phyloP scores from a whole-genome alignment of 2,329 filamentous ascomycete species.

The Pseudogymnoascus destructans region DNA sequence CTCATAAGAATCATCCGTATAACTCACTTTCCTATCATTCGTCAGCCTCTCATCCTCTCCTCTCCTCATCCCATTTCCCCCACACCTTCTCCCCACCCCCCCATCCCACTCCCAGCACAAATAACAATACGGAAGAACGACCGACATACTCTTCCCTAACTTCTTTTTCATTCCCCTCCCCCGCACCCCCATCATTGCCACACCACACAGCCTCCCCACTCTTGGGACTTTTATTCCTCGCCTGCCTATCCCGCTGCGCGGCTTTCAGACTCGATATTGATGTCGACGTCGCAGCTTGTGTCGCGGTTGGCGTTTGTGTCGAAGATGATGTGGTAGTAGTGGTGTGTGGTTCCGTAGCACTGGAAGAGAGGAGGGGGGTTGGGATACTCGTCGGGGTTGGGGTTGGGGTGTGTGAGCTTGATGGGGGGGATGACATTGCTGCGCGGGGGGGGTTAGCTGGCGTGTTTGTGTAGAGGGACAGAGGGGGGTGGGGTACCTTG shows the following conservation, averaged over 20 bases:
- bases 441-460: no score
- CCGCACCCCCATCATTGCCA: not conserved
- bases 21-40: not conserved
- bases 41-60: not conserved
- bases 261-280: not conserved
- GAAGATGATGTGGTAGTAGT: not conserved
- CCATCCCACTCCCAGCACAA: not conserved
- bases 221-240: not conserved
- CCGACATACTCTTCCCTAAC: not conserved
- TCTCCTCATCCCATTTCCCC: not conserved
- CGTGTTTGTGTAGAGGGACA: not conserved
- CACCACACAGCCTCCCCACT: not conserved
- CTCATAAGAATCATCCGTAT: constrained; percentile 13
- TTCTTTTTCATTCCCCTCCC: no score
- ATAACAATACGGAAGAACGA: not conserved
- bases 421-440: no score
- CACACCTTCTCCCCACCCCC: not conserved
- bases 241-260: not conserved
- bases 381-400: no score
- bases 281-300: not conserved
- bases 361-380: not conserved
- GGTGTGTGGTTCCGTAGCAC: not conserved
- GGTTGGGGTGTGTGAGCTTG: no score
- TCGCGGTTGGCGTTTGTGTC: not conserved
- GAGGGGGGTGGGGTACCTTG: not conserved